Percentiles rank a stretch among this genome's conserved stretches.
Evolutionary conservation across 345 rosid genomes (phyloP).

Genomic region (Ceriops zippeliana): DNA sequence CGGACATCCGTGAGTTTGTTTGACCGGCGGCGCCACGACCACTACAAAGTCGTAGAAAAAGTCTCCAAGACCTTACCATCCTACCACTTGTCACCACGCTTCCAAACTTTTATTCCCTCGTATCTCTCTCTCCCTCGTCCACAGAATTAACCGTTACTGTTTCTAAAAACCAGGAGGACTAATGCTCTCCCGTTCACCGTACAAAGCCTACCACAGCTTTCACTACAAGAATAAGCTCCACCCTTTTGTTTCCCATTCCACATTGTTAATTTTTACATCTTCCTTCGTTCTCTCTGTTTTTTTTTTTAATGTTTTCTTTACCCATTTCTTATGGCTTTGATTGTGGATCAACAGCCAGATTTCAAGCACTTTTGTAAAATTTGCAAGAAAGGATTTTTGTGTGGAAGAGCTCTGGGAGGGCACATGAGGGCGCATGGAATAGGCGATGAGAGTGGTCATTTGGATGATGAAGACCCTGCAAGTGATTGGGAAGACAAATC

Average conservation of each 20-base stretch:
- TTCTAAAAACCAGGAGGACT: slow-evolving; percentile 65
- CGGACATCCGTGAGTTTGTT: slow-evolving; percentile 38
- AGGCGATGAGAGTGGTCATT: slow-evolving; percentile 43
- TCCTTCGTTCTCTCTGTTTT: background rate
- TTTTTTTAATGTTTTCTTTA: background rate
- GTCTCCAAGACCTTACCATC: slow-evolving; percentile 39
- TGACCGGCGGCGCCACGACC: slow-evolving; percentile 48
- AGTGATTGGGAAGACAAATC: slow-evolving; percentile 54
- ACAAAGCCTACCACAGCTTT: slow-evolving; percentile 42
- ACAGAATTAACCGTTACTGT: slow-evolving; percentile 38
- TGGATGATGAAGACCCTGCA: slow-evolving; percentile 50
- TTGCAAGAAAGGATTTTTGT: slow-evolving; percentile 68
- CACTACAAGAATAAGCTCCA: slow-evolving; percentile 44
- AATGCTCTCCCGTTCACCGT: slow-evolving; percentile 32
- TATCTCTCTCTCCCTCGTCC: slow-evolving; percentile 21
- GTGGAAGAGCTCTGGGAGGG: slow-evolving; percentile 72
- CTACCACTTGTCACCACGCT: slow-evolving; percentile 58
- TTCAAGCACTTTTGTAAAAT: slow-evolving; percentile 61
- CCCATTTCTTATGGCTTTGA: slow-evolving; percentile 42
- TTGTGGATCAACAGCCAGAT: slow-evolving; percentile 44
- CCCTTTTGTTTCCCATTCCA: slow-evolving; percentile 17
- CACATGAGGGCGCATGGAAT: slow-evolving; percentile 87
- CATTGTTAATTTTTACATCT: background rate
- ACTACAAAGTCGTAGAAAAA: slow-evolving; percentile 42
- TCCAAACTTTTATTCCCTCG: slow-evolving; percentile 7